These are phyloP conservation scores for Apiospora koreana DNA, from an alignment of 2,329 filamentous ascomycete species.

Conservation along the genomic window DNA sequence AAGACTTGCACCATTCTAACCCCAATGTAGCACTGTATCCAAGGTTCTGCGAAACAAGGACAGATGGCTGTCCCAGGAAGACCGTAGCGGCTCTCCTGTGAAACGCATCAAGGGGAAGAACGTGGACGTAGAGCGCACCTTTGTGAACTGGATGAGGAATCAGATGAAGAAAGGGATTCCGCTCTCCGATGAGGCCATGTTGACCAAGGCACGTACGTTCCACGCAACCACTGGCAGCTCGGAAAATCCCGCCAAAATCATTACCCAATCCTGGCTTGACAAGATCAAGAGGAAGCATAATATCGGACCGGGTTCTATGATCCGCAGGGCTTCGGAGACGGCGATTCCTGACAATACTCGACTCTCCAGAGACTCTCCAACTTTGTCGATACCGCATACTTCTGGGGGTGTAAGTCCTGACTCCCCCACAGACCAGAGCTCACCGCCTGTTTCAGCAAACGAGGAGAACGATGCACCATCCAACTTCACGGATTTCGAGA, in stretches of 20 bases:
- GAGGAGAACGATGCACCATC: conserved; percentile 66
- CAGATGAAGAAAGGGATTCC: conserved; percentile 74
- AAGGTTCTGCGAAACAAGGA: conserved; percentile 95
- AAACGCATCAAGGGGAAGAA: conserved; percentile 79
- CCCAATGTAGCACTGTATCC: conserved; percentile 79
- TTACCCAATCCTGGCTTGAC: conserved; percentile 81
- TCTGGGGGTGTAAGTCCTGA: conserved; percentile 64
- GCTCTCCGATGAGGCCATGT: conserved; percentile 78
- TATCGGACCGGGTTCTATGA: conserved; percentile 49
- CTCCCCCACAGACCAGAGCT: conserved; percentile 67
- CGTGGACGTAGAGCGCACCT: conserved; percentile 87
- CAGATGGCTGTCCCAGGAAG: conserved; percentile 83
- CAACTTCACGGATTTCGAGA: conserved; percentile 61
- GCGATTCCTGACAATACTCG: conserved; percentile 71
- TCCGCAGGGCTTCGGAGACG: conserved; percentile 62
- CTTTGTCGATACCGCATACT: conserved; percentile 60
- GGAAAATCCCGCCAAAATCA: conserved; percentile 70
- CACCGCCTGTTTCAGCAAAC: conserved; percentile 70
- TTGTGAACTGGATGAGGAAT: conserved; percentile 85
- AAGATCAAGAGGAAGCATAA: conserved; percentile 93
- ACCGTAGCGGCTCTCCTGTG: conserved; percentile 75
- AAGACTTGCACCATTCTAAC: conserved; percentile 28
- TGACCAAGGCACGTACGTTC: conserved; percentile 82
- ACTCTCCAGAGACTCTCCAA: conserved; percentile 54
- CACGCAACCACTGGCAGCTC: conserved; percentile 62